Evolutionary conservation across 176 grass and related monocot species (phyloP), one percentile per base, ranked within the genome.

Genomic region (Saccharum officinarum): DNA sequence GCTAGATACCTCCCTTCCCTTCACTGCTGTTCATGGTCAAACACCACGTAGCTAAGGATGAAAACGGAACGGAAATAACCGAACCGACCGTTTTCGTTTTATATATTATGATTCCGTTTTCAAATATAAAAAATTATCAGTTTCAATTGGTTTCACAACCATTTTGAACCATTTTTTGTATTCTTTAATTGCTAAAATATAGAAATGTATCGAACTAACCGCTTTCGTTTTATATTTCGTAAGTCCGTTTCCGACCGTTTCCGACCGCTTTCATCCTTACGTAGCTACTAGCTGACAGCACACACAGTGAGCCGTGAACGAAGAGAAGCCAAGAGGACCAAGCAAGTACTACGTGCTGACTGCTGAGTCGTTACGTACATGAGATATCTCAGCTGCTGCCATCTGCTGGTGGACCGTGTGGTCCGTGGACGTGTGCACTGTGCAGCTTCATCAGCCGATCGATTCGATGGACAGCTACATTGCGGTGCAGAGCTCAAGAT

Each of bases 241-340:
- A n/a, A n/a, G n/a, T n/a, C n/a, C n/a, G n/a, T n/a, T n/a, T n/a
- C n/a, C n/a, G n/a, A n/a, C n/a, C n/a, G n/a, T n/a, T n/a, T n/a
- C n/a, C n/a, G n/a, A n/a, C n/a, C n/a, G n/a, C n/a, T n/a, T n/a
- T n/a, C n/a, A n/a, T n/a, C n/a, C n/a, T n/a, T n/a, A 60, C 30
- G 50, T 64, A 52, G 17, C 17, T 20, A 46, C 44, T 45, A 14
- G 41, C 20, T 30, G 42, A 30, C 18, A 52, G 71, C 72, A 44
- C 54, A 39, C 71, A 42, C 59, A 86, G 79, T 78, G 83, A 45
- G 78, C 78, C 73, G 73, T 55, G 77, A 70, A 14, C 46, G 13
- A 15, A 73, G 37, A 17, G 63, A 68, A 22, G 64, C 78, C 78
- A 69, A 36, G 47, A 38, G 18, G 18, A n/a, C 64, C 64, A 81